A percentile compares a stretch with the other conserved stretches of the same genome.
phyloP scores from a whole-genome alignment of 2,329 filamentous ascomycete genomes.

The Acrocalymma vagum region DNA sequence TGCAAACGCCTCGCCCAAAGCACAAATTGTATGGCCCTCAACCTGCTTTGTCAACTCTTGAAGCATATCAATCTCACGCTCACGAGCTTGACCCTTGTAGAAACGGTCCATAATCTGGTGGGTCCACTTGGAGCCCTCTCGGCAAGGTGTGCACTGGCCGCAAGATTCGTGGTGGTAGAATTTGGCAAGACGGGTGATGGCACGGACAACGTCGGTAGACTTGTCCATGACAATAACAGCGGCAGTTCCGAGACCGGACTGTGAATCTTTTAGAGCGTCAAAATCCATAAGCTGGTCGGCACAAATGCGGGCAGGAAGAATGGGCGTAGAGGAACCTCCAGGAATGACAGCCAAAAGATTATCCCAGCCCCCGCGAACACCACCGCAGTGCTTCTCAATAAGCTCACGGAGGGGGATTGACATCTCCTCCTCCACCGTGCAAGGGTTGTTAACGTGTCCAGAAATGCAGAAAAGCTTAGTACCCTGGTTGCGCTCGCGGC shows the following conservation, averaged over 20 bases:
- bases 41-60: conserved; percentile 99
- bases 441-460: conserved; percentile 98
- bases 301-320: conserved; percentile 88
- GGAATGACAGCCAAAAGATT: conserved; percentile 96
- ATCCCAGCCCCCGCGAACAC: conserved; percentile 96
- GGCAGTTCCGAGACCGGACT: conserved; percentile 95
- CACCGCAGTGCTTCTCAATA: conserved; percentile 98
- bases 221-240: conserved; percentile 99
- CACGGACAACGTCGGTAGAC: conserved; percentile 92
- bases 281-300: conserved; percentile 99
- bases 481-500: conserved; percentile 93
- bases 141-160: conserved; percentile 98
- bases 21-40: conserved; percentile 98
- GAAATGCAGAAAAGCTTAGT: conserved; percentile 99
- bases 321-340: conserved; percentile 94
- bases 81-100: conserved; percentile 86
- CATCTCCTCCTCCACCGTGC: conserved; percentile 99
- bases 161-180: conserved; percentile 99
- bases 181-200: conserved; percentile 89
- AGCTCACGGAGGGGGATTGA: conserved; percentile 94
- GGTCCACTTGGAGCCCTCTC: conserved; percentile 98
- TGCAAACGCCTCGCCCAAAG: conserved; percentile 95
- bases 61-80: conserved; percentile 98
- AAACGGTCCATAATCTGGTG: conserved; percentile 99
- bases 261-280: conserved; percentile 95